Conservation (phyloP, 2,329 filamentous ascomycete genomes). For the Alternaria tenuissima region DNA sequence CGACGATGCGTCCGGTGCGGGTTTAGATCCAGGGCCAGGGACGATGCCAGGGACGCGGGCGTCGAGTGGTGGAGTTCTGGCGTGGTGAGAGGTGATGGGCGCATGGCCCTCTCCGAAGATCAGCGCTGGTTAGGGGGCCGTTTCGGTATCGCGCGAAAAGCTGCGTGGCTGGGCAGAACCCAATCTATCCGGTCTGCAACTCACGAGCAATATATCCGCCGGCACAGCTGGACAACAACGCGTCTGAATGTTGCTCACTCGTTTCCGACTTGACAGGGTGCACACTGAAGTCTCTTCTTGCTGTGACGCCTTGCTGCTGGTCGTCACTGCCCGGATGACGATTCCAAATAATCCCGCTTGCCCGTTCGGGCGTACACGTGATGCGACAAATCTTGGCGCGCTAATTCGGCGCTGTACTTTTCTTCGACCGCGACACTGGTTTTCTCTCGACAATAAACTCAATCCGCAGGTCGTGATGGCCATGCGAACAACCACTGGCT, state of each 20-base stretch:
- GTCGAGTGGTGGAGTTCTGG: constrained; percentile 32
- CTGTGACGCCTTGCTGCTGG: not conserved
- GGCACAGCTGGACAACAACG: not conserved
- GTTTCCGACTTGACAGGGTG: not conserved
- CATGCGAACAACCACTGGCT: constrained; percentile 13
- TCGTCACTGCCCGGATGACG: constrained; percentile 15
- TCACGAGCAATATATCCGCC: constrained; percentile 2
- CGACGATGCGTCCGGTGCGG: constrained; percentile 40
- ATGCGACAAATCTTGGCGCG: constrained; percentile 18
- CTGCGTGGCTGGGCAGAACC: constrained; percentile 30
- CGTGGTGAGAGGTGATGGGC: constrained; percentile 39
- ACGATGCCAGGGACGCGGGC: constrained; percentile 36
- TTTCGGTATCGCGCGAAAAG: constrained; percentile 34
- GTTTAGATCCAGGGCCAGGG: constrained; percentile 34
- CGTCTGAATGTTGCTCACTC: not conserved
- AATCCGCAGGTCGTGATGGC: not conserved
- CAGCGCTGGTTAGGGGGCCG: constrained; percentile 30
- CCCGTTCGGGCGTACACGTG: constrained; percentile 17
- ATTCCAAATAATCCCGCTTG: constrained; percentile 17
- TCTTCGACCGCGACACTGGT: constrained; percentile 26
- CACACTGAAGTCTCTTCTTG: not conserved
- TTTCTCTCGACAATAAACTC: constrained; percentile 13
- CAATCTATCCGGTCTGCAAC: constrained; percentile 22
- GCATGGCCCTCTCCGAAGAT: constrained; percentile 33
- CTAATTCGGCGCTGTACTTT: constrained; percentile 30